Base-by-base conservation (phyloP, 495 filamentous ascomycete species). In the Penicillium cataractarum region DNA sequence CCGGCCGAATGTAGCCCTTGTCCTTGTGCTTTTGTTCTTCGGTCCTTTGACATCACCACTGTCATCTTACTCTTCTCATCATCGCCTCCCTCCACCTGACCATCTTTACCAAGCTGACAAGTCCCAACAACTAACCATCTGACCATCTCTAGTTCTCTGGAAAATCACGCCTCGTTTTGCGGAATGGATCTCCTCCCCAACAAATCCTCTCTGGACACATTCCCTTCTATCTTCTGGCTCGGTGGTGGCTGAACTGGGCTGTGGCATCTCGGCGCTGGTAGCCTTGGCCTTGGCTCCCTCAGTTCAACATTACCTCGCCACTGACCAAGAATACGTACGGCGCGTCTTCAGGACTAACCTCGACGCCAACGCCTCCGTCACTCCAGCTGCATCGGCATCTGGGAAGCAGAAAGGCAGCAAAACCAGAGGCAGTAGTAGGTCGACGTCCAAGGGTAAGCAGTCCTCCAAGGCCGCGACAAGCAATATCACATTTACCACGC, bases 161-260 rank as follows among this genome's bases (percentile, higher is more conserved):
- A 95, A 91, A 79, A 90, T 97, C 68, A 96, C 93, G 4, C 92
- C 95, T 22, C 77, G 85, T 55, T 87, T 98, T 71, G 90, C 95
- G 13, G 81, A 87, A 70, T 99, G 93, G 92, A 78, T 97, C 37
- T 78, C 84, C 27, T 79, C 81, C 12, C 66, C 79, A n/a, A 68
- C 71, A 29, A 93, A 92, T 71, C 71, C 86, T 0, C 83, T 97
- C 44, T 90, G 88, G 78, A 69, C 73, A 3, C 65, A 80, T 57
- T 73, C 74, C n/a, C 57, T 89, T 44, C 79, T 95, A 19, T 72
- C 78, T 37, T 50, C 78, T 1, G 66, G 78, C 7, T 88, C 90
- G 17, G 78, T 76, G 15, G 81, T 93, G 42, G 74, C 96, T 57
- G 94, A 99, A 68, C 86, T 99, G 4, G 95, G 95, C 32, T 92